phyloP scores from a whole-genome alignment of 2,329 filamentous ascomycete genomes.

The Pseudogymnoascus sp. region DNA sequence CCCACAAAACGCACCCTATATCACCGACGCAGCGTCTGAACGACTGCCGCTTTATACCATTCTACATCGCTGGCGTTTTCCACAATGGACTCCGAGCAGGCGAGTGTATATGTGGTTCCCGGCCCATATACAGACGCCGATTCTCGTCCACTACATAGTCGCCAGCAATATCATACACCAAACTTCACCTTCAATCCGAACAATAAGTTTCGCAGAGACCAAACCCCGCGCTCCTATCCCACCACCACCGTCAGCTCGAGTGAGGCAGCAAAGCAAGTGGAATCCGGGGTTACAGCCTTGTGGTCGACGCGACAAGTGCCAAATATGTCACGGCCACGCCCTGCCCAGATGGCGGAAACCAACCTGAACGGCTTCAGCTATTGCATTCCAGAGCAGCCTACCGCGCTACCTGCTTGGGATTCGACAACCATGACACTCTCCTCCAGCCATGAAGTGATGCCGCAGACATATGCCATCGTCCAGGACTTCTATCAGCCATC shows the following conservation, averaged over 20 bases:
- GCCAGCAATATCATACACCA: constrained; percentile 42
- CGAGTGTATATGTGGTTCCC: constrained; percentile 43
- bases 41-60: not conserved
- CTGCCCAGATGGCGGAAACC: constrained; percentile 51
- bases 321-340: constrained; percentile 41
- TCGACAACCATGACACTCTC: constrained; percentile 46
- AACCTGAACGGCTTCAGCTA: constrained; percentile 44
- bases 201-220: constrained; percentile 42
- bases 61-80: constrained; percentile 18
- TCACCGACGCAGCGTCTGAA: not conserved
- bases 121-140: constrained; percentile 8
- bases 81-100: constrained; percentile 46
- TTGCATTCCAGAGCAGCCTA: constrained; percentile 47
- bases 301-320: constrained; percentile 52
- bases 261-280: constrained; percentile 42
- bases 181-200: constrained; percentile 44
- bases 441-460: constrained; percentile 42
- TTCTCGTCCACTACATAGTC: constrained; percentile 38
- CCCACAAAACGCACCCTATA: not conserved
- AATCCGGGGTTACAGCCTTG: constrained; percentile 41
- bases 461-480: constrained; percentile 49
- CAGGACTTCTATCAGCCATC: constrained; percentile 49
- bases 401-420: constrained; percentile 50
- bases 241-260: constrained; percentile 44
- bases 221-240: constrained; percentile 37